Conservation (phyloP, 1,284 basidiomycete species). For the Neonothopanus nambi region DNA sequence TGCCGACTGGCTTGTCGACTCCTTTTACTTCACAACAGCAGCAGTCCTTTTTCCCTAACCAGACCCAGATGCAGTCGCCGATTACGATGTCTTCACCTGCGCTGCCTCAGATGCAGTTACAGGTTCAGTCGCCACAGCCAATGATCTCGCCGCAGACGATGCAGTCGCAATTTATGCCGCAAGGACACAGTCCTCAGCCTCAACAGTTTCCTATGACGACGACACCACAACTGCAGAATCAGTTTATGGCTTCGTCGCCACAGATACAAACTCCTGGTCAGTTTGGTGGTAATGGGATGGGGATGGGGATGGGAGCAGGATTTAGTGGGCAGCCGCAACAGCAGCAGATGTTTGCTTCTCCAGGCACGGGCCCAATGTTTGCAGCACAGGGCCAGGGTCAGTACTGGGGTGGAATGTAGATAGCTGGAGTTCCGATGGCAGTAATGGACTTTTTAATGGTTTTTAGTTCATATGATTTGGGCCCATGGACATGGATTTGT, state of each 20-base stretch:
- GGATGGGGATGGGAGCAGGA: constrained; percentile 14
- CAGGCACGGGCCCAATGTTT: constrained; percentile 19
- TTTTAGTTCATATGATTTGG: too few relatives aligned
- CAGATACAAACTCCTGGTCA: constrained; percentile 25
- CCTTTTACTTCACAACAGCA: constrained; percentile 29
- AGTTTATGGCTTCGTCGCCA: constrained; percentile 18
- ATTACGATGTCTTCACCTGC: constrained; percentile 10
- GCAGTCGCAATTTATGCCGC: constrained; percentile 2
- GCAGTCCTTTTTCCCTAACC: neutral
- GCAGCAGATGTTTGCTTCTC: constrained; percentile 15
- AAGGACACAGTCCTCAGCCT: constrained; percentile 31
- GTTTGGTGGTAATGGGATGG: constrained; percentile 18
- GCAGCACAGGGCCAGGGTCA: constrained; percentile 22
- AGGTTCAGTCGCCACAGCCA: constrained; percentile 13
- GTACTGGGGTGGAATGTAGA: constrained; percentile 35
- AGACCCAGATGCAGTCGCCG: neutral
- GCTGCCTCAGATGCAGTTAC: constrained; percentile 13
- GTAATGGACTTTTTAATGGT: neutral
- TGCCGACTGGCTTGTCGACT: constrained; percentile 25
- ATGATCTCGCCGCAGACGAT: constrained; percentile 15
- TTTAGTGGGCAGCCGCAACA: constrained; percentile 13
- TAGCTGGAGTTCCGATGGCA: too few relatives aligned
- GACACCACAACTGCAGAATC: constrained; percentile 22
- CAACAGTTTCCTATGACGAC: constrained; percentile 16
- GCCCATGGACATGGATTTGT: neutral